phyloP scores from a whole-genome alignment of 2,329 filamentous ascomycete species.

The Colletotrichum salicis region DNA sequence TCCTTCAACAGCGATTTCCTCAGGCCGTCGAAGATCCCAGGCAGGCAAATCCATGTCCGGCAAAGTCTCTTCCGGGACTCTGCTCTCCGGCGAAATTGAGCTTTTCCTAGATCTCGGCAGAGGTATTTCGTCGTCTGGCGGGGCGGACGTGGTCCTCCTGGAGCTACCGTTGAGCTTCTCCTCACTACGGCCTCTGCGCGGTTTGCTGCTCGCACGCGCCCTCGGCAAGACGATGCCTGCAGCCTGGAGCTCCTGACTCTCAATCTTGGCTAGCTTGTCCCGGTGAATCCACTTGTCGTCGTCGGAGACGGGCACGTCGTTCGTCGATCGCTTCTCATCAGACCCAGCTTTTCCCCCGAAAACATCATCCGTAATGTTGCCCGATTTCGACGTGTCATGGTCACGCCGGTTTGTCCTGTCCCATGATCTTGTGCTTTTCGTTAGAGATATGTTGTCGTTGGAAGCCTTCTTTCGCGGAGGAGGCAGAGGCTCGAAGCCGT shows the following conservation, averaged over 20 bases:
- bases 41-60: slow-evolving; percentile 55
- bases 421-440: slow-evolving; percentile 32
- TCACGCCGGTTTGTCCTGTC: slow-evolving; percentile 31
- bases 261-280: slow-evolving; percentile 84
- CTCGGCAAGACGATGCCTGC: slow-evolving; percentile 74
- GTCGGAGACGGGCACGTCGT: slow-evolving; percentile 44
- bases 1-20: slow-evolving; percentile 77
- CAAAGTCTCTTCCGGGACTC: slow-evolving; percentile 50
- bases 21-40: slow-evolving; percentile 81
- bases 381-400: slow-evolving; percentile 37
- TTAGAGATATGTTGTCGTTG: slow-evolving; percentile 44
- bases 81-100: slow-evolving; percentile 51
- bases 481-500: slow-evolving; percentile 36
- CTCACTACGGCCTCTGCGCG: slow-evolving; percentile 55
- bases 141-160: slow-evolving; percentile 43
- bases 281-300: slow-evolving; percentile 85
- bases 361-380: slow-evolving; percentile 43
- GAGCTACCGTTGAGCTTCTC: slow-evolving; percentile 42
- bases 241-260: slow-evolving; percentile 82
- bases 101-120: slow-evolving; percentile 53
- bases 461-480: slow-evolving; percentile 49
- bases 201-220: slow-evolving; percentile 63
- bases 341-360: slow-evolving; percentile 31
- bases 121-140: slow-evolving; percentile 23
- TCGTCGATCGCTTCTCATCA: slow-evolving; percentile 41